Percentiles rank a stretch among this genome's conserved stretches.
phyloP scores from a whole-genome alignment of 78 protist species.

The Pelomyxa schiedti region DNA sequence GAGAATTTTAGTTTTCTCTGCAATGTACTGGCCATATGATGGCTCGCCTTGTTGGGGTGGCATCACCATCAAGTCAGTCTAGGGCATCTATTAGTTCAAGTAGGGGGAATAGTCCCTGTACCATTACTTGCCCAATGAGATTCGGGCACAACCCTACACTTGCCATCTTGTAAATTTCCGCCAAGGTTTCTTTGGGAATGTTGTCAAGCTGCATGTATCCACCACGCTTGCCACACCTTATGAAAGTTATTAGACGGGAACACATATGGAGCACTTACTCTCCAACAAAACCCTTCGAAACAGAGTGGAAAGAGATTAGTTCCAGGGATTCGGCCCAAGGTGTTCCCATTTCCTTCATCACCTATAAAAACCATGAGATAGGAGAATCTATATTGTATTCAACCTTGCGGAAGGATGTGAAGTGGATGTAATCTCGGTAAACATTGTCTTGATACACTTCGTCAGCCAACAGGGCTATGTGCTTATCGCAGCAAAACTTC shows the following conservation, averaged over 20 bases:
- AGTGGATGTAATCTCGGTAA: conserved; percentile 93
- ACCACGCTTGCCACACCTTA: conserved; percentile 94
- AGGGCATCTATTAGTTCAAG: too few species aligned
- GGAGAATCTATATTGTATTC: too few species aligned
- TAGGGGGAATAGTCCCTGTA: too few species aligned
- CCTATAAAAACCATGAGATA: too few species aligned
- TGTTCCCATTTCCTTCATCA: conserved; percentile 18
- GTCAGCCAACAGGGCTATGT: conserved; percentile 89
- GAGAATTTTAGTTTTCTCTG: conserved; percentile 52
- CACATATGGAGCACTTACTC: too few species aligned
- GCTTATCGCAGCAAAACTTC: conserved; percentile 41
- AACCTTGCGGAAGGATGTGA: neutral
- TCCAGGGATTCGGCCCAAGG: conserved; percentile 17
- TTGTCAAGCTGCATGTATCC: conserved; percentile 87
- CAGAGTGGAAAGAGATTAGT: conserved; percentile 88
- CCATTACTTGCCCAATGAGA: conserved; percentile 79
- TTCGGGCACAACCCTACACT: conserved; percentile 92
- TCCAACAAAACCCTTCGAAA: conserved; percentile 97
- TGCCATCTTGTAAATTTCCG: conserved; percentile 79
- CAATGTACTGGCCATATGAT: conserved; percentile 59
- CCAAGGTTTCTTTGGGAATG: conserved; percentile 32
- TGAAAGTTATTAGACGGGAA: too few species aligned
- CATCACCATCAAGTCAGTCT: conserved; percentile 69
- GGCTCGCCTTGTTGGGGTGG: conserved; percentile 87
- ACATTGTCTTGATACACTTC: conserved; percentile 99